Base-by-base conservation (phyloP, 1,139 yeast genomes). In the Blastobotrys buckinghamii region DNA sequence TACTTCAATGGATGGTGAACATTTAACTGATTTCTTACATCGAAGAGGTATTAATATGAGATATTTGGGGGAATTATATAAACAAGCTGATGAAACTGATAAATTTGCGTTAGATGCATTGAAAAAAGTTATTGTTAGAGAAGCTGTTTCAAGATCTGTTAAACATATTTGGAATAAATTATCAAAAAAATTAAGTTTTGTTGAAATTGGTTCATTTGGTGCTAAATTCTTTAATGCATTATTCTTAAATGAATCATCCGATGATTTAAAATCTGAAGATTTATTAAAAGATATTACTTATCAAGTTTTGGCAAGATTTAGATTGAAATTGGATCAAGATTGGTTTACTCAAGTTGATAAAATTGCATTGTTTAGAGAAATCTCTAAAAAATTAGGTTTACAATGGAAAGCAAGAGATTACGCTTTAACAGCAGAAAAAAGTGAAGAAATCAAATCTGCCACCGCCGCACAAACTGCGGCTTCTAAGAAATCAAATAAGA, bases 41-140 rank as follows among this genome's bases (percentile, higher is more conserved):
- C 78, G 78, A 58, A 73, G 74, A 47, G 98, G 98, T 73, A 83
- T 92, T 63, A 90, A 88, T 66, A 65, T 90, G 71, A 84, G 98
- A 69, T 90, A 92, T 63, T 74, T 92, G 60, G 97, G 97, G 53
- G 69, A 39, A 2, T 41, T 66, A 2, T 50, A 55, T 39, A 47
- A 47, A 1, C 41, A 54, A 17, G 58, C 59, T 10, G 4, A 22
- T 29, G 44, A 49, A 37, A 44, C 49, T 40, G 45, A 51, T 20
- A 50, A 52, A 16, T 38, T 40, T 9, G 27, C 46, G 2, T 48
- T 58, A 49, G 56, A 53, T 1, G 55, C 82, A 27, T 72, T 85
- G 43, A 67, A 74, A 53, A 62, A 60, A 15, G 65, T 84, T 46
- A 65, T 81, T 22, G 69, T 77, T 42, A 78, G 79, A 54, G 96